These are phyloP conservation scores for Babesia bovis DNA, from an alignment of 169 alveolate species.

Conservation along the genomic window DNA sequence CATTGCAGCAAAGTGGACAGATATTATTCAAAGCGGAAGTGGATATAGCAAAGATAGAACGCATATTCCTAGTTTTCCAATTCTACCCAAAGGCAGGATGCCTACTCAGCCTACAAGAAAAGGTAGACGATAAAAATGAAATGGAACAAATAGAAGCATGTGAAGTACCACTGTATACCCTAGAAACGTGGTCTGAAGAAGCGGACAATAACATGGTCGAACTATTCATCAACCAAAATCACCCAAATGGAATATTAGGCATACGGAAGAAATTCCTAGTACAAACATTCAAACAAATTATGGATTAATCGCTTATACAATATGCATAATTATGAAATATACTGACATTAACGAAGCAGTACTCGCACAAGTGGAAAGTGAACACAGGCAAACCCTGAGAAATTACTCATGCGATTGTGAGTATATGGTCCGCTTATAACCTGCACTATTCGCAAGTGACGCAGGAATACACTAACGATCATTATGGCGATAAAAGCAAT, in stretches of 20 bases:
- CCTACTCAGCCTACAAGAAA: neutral
- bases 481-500: neutral
- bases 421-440: too few species aligned
- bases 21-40: neutral
- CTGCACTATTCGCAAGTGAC: neutral
- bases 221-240: constrained; percentile 13
- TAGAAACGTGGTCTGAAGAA: constrained; percentile 32
- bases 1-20: constrained; percentile 2
- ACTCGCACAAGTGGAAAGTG: neutral
- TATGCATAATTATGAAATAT: neutral
- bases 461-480: neutral
- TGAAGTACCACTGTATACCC: constrained; percentile 5
- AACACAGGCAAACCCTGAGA: neutral
- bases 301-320: neutral
- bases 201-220: constrained; percentile 21
- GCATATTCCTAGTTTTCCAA: neutral
- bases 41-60: neutral
- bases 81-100: constrained; percentile 7
- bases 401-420: too few species aligned
- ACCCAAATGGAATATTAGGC: constrained; percentile 44
- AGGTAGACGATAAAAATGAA: neutral
- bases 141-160: neutral
- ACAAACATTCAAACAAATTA: constrained; percentile 43
- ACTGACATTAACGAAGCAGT: constrained; percentile 1
- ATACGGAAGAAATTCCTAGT: constrained; percentile 33